Percentiles rank a stretch among this genome's conserved stretches.
phyloP scores from a whole-genome alignment of 306 rosid species.

The Vigna nakashimae region DNA sequence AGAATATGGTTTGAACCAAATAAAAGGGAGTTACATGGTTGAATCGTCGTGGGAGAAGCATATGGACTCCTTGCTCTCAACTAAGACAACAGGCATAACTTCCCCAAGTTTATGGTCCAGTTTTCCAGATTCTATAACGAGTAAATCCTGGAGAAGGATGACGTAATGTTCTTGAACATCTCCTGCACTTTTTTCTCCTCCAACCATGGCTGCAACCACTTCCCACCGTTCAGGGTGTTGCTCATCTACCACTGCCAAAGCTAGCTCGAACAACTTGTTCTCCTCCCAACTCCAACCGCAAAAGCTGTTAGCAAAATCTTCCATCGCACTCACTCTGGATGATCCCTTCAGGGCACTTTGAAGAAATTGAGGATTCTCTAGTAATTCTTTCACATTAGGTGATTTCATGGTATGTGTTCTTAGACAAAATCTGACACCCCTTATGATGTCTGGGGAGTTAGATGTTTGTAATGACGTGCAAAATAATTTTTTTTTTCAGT shows the following conservation, averaged over 20 bases:
- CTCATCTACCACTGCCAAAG: conserved; percentile 77
- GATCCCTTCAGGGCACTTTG: conserved; percentile 28
- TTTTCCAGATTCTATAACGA: conserved; percentile 69
- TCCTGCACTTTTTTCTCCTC: conserved; percentile 77
- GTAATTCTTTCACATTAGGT: conserved; percentile 35
- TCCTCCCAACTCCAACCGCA: conserved; percentile 88
- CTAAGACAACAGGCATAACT: conserved; percentile 43
- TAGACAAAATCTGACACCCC: conserved; percentile 42
- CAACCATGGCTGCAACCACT: conserved; percentile 69
- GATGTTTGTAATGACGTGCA: conserved; percentile 31
- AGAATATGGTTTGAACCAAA: conserved; percentile 9
- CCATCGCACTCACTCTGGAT: conserved; percentile 41
- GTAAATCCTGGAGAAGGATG: conserved; percentile 75
- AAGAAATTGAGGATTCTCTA: conserved; percentile 37
- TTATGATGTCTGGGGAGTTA: conserved; percentile 34
- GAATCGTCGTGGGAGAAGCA: conserved; percentile 49
- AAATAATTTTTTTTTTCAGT: conserved; percentile 2
- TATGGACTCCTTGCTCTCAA: conserved; percentile 42
- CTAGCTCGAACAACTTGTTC: conserved; percentile 84
- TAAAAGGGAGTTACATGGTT: conserved; percentile 26
- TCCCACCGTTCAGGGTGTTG: conserved; percentile 75
- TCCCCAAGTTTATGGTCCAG: conserved; percentile 61
- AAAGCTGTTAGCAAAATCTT: conserved; percentile 46
- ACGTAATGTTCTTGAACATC: conserved; percentile 71
- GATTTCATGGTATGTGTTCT: conserved; percentile 31